phyloP scores from a whole-genome alignment of 495 filamentous ascomycete species.

The Penicillium odoratum region DNA sequence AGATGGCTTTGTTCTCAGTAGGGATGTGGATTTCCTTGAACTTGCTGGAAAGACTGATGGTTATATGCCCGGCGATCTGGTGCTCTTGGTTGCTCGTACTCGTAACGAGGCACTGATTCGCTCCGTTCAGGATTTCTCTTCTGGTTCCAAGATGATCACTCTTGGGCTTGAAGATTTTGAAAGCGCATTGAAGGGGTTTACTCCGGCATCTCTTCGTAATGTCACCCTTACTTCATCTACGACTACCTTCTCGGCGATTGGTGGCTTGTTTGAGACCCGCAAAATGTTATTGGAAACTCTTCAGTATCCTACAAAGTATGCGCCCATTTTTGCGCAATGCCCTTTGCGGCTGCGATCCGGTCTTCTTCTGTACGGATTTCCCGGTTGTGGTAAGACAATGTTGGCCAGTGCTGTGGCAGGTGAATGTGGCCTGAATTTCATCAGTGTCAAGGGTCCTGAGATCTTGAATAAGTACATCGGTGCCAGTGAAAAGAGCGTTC shows the following conservation, averaged over 20 bases:
- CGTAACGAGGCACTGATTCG: constrained; percentile 89
- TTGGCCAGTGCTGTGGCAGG: constrained; percentile 91
- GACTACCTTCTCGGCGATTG: constrained; percentile 86
- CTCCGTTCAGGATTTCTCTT: constrained; percentile 45
- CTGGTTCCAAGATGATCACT: constrained; percentile 49
- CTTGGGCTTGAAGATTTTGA: constrained; percentile 76
- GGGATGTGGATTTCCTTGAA: constrained; percentile 86
- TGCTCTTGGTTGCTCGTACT: constrained; percentile 80
- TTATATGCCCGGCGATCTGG: constrained; percentile 94
- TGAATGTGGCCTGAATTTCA: constrained; percentile 96
- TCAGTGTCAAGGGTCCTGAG: constrained; percentile 95
- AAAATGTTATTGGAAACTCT: constrained; percentile 88
- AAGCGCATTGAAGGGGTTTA: constrained; percentile 83
- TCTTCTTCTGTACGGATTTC: constrained; percentile 88
- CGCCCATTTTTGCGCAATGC: constrained; percentile 94
- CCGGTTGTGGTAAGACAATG: constrained; percentile 94
- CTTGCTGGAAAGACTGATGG: constrained; percentile 91
- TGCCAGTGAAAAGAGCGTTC: constrained; percentile 89
- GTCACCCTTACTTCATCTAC: constrained; percentile 89
- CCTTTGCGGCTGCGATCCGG: constrained; percentile 91
- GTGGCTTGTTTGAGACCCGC: constrained; percentile 81
- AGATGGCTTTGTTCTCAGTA: constrained; percentile 67
- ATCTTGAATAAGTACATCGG: constrained; percentile 99
- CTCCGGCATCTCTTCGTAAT: constrained; percentile 88
- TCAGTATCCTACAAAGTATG: constrained; percentile 96